A percentile compares a stretch with the other conserved stretches of the same genome.
These are phyloP conservation scores for Penicillium verhagenii DNA, from an alignment of 495 filamentous ascomycete genomes.

Conservation along the genomic window DNA sequence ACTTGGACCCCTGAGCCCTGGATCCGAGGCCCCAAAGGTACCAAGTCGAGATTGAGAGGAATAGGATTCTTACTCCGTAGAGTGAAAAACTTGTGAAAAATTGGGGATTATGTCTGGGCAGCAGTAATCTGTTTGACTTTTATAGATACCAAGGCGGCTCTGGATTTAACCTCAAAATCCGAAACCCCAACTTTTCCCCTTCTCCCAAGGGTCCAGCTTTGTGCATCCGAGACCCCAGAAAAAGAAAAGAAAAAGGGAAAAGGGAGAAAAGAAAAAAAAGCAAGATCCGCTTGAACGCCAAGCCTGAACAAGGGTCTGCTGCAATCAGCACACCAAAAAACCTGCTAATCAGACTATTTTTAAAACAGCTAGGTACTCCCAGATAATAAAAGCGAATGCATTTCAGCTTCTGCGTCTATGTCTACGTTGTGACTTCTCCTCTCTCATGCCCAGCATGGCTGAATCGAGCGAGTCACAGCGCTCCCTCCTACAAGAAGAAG, in stretches of 20 bases:
- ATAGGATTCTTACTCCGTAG: no score
- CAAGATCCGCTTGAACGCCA: background rate
- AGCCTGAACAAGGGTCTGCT: background rate
- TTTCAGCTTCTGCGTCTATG: background rate
- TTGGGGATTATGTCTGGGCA: no score
- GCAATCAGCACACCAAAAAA: background rate
- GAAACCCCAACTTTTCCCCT: background rate
- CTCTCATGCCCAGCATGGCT: conserved; percentile 8
- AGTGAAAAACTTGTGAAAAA: no score
- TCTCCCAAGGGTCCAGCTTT: background rate
- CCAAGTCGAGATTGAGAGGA: no score
- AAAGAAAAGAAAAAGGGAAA: no score
- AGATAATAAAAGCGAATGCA: background rate
- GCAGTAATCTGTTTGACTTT: no score
- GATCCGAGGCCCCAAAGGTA: no score
- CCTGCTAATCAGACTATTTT: background rate
- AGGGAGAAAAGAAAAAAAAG: background rate
- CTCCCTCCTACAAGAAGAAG: conserved; percentile 18
- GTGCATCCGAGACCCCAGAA: background rate
- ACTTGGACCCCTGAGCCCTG: no score
- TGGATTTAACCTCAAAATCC: no score
- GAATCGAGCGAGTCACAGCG: conserved; percentile 23
- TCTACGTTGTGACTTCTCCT: background rate
- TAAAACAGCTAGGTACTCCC: background rate
- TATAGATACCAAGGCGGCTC: background rate